Conservation (phyloP, 192 early-diverging fungal species). For the Coemansia sp. region DNA sequence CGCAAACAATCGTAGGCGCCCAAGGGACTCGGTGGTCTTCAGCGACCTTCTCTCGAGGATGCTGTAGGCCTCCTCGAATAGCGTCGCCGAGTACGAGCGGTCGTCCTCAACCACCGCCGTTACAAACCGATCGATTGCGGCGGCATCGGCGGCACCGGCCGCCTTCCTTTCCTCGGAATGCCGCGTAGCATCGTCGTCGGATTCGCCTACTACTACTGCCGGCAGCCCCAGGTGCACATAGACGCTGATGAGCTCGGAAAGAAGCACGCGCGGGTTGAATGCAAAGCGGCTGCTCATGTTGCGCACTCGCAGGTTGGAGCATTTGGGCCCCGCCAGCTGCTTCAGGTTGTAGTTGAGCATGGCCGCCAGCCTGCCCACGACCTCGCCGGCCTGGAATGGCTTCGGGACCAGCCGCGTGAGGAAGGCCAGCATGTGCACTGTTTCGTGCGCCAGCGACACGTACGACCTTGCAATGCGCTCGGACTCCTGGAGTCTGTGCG, state of each 20-base stretch:
- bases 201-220: slow-evolving; percentile 17
- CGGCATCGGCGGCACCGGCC: slow-evolving; percentile 19
- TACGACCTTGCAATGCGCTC: slow-evolving; percentile 88
- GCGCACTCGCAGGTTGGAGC: slow-evolving; percentile 81
- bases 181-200: neutral
- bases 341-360: slow-evolving; percentile 96
- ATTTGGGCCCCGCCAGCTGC: slow-evolving; percentile 87
- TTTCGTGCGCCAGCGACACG: slow-evolving; percentile 87
- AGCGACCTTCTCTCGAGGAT: slow-evolving; percentile 69
- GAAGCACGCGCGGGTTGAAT: slow-evolving; percentile 80
- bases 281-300: slow-evolving; percentile 77
- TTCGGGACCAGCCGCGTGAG: slow-evolving; percentile 75
- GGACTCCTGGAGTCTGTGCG: slow-evolving; percentile 41
- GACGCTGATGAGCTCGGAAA: slow-evolving; percentile 83
- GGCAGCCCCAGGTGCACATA: slow-evolving; percentile 73
- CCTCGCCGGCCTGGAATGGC: slow-evolving; percentile 86
- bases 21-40: slow-evolving; percentile 66
- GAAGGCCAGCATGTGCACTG: slow-evolving; percentile 88
- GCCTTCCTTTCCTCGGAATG: neutral
- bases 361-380: slow-evolving; percentile 90
- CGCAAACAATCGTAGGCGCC: slow-evolving; percentile 66
- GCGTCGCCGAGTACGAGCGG: slow-evolving; percentile 75
- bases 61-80: slow-evolving; percentile 72
- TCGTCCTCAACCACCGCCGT: slow-evolving; percentile 81
- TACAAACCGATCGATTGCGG: slow-evolving; percentile 65